Evolutionary conservation across 208 protist genomes (phyloP).

Genomic region (Leishmania tarentolae): DNA sequence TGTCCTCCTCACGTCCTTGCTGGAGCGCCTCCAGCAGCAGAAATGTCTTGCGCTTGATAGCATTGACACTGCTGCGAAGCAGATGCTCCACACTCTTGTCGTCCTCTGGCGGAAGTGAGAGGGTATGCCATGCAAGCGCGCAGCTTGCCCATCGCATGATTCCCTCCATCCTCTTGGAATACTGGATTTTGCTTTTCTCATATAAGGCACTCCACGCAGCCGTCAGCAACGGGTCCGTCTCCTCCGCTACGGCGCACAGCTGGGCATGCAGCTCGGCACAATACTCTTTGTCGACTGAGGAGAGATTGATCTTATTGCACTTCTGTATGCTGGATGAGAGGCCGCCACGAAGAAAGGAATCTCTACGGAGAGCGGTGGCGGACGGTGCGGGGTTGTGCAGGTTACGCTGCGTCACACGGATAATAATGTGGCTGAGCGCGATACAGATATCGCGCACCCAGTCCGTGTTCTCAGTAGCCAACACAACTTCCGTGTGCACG

Average conservation of each 20-base stretch:
- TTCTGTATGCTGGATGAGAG: slow-evolving; percentile 21
- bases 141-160: slow-evolving; percentile 49
- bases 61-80: slow-evolving; percentile 49
- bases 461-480: slow-evolving; percentile 54
- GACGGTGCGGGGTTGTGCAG: slow-evolving; percentile 28
- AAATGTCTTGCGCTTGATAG: slow-evolving; percentile 68
- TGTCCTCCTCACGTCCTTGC: slow-evolving; percentile 58
- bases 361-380: slow-evolving; percentile 12
- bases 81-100: slow-evolving; percentile 41
- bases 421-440: slow-evolving; percentile 64
- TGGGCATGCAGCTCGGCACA: slow-evolving; percentile 24
- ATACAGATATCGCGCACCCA: slow-evolving; percentile 78
- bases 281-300: slow-evolving; percentile 27
- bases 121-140: slow-evolving; percentile 49
- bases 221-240: slow-evolving; percentile 8
- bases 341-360: slow-evolving; percentile 35
- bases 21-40: slow-evolving; percentile 85
- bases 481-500: slow-evolving; percentile 47
- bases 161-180: slow-evolving; percentile 31
- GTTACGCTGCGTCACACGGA: slow-evolving; percentile 45
- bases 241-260: slow-evolving; percentile 32
- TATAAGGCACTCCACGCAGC: slow-evolving; percentile 32
- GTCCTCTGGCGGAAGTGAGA: slow-evolving; percentile 23
- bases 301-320: slow-evolving; percentile 12
- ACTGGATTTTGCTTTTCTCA: slow-evolving; percentile 37